phyloP scores from a whole-genome alignment of 441 rosid species.

The Adansonia grandidieri region DNA sequence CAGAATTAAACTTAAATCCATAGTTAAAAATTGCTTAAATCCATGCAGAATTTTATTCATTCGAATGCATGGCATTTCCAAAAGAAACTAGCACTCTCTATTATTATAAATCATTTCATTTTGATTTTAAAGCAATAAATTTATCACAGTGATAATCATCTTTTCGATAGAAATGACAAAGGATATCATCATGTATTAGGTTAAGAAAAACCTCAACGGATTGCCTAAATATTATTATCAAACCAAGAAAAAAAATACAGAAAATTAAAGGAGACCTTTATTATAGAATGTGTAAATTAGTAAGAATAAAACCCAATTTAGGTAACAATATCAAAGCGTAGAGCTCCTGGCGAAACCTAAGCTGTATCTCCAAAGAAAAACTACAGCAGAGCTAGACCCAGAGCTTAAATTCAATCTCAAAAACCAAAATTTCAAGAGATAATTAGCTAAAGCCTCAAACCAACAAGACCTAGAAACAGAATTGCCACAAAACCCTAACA shows the following conservation, averaged over 20 bases:
- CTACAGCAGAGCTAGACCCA: constrained; percentile 11
- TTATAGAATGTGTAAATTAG: neutral
- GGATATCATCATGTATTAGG: neutral
- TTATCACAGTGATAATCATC: neutral
- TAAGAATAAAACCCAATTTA: neutral
- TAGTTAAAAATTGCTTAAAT: neutral
- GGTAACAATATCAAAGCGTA: neutral
- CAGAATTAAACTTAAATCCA: neutral
- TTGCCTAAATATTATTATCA: neutral
- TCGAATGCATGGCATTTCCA: neutral
- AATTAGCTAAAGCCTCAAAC: constrained; percentile 36
- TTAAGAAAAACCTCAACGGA: neutral
- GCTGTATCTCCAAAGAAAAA: neutral
- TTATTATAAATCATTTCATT: neutral
- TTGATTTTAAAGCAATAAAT: neutral
- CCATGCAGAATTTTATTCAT: neutral
- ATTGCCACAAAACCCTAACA: constrained; percentile 40
- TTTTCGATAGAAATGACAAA: neutral
- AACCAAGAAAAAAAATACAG: neutral
- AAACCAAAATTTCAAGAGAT: constrained; percentile 7
- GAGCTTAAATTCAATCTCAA: constrained; percentile 29
- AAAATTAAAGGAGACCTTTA: neutral
- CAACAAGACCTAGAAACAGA: constrained; percentile 33
- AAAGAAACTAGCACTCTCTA: neutral
- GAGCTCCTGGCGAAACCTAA: neutral